Conservation (phyloP, 148 eudicot species). For the Diospyros kaki region DNA sequence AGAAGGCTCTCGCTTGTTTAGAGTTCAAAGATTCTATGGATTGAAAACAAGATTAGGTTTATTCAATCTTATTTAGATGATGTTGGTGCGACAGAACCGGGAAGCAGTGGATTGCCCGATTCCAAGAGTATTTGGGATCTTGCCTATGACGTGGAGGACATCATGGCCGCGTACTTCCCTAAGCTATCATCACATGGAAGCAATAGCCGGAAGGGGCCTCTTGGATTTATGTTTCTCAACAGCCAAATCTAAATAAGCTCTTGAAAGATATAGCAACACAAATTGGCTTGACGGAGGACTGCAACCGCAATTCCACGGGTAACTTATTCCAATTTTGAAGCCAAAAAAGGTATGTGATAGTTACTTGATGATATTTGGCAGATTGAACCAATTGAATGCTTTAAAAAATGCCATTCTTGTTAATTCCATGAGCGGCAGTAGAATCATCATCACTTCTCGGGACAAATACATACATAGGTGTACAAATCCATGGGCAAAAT, state of each 20-base stretch:
- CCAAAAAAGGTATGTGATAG: constrained; percentile 6
- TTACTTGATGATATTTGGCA: constrained; percentile 14
- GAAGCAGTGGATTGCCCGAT: not conserved
- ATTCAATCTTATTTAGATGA: constrained; percentile 12
- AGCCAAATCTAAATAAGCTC: not conserved
- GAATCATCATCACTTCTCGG: constrained; percentile 13
- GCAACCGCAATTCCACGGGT: too few relatives aligned
- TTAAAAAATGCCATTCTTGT: not conserved
- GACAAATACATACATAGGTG: not conserved
- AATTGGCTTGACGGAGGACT: constrained; percentile 7
- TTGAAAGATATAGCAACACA: constrained; percentile 14
- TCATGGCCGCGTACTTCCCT: constrained; percentile 5
- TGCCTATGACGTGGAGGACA: constrained; percentile 10
- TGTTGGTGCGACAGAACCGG: not conserved
- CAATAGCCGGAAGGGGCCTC: not conserved
- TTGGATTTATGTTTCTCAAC: constrained; percentile 7
- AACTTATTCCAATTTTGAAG: not conserved
- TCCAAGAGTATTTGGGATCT: not conserved
- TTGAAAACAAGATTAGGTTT: not conserved
- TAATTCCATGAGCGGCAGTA: not conserved
- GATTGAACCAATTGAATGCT: not conserved
- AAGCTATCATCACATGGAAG: not conserved
- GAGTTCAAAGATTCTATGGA: not conserved
- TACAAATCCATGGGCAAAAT: not conserved
- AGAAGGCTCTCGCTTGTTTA: not conserved